Evolutionary conservation across 768 basidiomycete species (phyloP).

Genomic region (Lyophyllum semitale): DNA sequence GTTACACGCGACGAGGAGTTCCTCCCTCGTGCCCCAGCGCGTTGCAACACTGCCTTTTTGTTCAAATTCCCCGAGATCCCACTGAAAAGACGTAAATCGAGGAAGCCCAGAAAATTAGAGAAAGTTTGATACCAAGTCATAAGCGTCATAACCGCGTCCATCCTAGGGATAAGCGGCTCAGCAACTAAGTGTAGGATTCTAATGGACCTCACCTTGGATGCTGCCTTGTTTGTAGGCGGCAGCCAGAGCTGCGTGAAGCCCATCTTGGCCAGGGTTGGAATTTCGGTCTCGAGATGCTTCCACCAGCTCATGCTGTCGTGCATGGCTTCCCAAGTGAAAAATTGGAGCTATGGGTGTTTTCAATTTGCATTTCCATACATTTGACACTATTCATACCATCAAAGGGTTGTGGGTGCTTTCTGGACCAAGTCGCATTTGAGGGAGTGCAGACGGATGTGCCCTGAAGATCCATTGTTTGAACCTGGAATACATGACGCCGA

Average conservation of each 20-base stretch:
- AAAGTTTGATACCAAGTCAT: constrained; percentile 65
- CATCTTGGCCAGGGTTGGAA: constrained; percentile 61
- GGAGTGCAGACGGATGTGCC: constrained; percentile 41
- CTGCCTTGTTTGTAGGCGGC: constrained; percentile 83
- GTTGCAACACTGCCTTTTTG: constrained; percentile 74
- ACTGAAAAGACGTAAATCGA: constrained; percentile 41
- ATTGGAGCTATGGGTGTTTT: constrained; percentile 59
- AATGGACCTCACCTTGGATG: constrained; percentile 40
- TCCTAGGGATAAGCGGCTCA: constrained; percentile 37
- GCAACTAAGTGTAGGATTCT: background rate
- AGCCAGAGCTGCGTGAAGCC: constrained; percentile 85
- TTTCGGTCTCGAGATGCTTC: constrained; percentile 68
- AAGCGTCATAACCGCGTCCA: constrained; percentile 84
- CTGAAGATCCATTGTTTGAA: constrained; percentile 30
- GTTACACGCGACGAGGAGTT: constrained; percentile 69
- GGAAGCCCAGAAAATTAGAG: background rate
- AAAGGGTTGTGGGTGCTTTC: constrained; percentile 56
- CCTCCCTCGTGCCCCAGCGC: constrained; percentile 86
- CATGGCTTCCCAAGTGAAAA: constrained; percentile 79
- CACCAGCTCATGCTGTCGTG: constrained; percentile 74
- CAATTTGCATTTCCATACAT: background rate
- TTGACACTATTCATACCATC: constrained; percentile 51
- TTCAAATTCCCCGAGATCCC: constrained; percentile 86
- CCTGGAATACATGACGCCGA: constrained; percentile 27
- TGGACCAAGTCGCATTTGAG: constrained; percentile 63